Percentiles rank a stretch among this genome's conserved stretches.
phyloP scores from a whole-genome alignment of 139 green algal species.

The Diplosphaera chodatii region DNA sequence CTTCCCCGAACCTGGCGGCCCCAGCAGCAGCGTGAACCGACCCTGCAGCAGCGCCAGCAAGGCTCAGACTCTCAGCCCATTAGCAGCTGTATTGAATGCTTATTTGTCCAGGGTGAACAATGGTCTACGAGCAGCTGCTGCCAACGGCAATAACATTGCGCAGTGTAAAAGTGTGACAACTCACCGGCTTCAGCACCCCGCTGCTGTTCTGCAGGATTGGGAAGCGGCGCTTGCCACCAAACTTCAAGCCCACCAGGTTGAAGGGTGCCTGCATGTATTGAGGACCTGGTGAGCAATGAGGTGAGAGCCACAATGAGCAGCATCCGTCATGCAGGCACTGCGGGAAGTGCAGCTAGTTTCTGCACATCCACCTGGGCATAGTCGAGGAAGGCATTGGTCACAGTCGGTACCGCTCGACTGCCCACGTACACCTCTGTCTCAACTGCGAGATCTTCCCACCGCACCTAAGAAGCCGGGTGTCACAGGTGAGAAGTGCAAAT shows the following conservation, averaged over 20 bases:
- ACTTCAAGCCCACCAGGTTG: slow-evolving; percentile 1
- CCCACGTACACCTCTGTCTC: slow-evolving; percentile 29
- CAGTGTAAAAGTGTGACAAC: background rate
- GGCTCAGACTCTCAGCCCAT: too few relatives aligned
- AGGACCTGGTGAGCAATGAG: background rate
- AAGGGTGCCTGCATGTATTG: background rate
- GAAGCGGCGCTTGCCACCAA: background rate
- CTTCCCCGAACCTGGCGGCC: background rate
- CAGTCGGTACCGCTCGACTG: slow-evolving; percentile 22
- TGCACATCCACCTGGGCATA: background rate
- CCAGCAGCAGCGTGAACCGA: background rate
- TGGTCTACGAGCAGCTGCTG: too few relatives aligned
- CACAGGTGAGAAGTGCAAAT: too few relatives aligned
- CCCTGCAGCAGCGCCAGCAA: background rate
- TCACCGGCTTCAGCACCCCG: background rate
- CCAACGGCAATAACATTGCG: too few relatives aligned
- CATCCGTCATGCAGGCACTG: too few relatives aligned
- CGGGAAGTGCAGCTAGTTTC: too few relatives aligned
- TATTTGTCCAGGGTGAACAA: too few relatives aligned
- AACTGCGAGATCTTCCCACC: slow-evolving; percentile 22
- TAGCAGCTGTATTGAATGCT: too few relatives aligned
- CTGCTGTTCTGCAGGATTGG: slow-evolving; percentile 3
- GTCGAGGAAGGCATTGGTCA: slow-evolving; percentile 18
- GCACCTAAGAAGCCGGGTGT: too few relatives aligned
- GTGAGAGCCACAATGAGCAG: background rate